phyloP scores from a whole-genome alignment of 306 rosid species.

The Trichosanthes truncata region DNA sequence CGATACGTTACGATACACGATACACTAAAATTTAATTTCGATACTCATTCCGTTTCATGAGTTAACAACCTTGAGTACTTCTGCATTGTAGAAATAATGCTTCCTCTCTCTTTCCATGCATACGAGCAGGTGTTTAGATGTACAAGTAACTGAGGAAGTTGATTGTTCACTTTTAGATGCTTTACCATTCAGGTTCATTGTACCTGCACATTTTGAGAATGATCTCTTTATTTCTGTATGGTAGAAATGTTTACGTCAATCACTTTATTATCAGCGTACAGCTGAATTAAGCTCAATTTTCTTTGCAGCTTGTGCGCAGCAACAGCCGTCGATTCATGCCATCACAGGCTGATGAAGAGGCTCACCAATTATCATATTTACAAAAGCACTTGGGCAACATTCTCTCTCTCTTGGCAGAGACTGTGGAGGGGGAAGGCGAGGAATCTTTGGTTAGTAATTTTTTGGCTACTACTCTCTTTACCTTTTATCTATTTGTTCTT shows the following conservation, averaged over 20 bases:
- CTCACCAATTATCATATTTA: conserved; percentile 79
- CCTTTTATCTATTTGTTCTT: background rate
- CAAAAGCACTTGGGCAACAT: conserved; percentile 78
- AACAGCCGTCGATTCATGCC: conserved; percentile 77
- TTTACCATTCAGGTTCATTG: background rate
- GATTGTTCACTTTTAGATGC: background rate
- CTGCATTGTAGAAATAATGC: conserved; percentile 6
- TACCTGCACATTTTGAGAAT: conserved; percentile 2
- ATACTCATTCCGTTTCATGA: no score
- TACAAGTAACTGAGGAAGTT: conserved; percentile 5
- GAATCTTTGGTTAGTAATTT: conserved; percentile 69
- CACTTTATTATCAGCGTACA: background rate
- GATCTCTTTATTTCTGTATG: background rate
- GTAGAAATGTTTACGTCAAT: conserved; percentile 14
- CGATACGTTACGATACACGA: no score
- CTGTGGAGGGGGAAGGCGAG: conserved; percentile 67
- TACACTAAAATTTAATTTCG: no score
- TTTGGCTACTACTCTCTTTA: conserved; percentile 1
- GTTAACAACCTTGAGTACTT: no score
- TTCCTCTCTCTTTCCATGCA: background rate
- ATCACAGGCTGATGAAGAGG: conserved; percentile 88
- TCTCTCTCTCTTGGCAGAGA: conserved; percentile 72
- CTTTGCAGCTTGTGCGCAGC: conserved; percentile 89
- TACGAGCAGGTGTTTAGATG: background rate
- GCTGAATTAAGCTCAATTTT: background rate